Percentiles rank a stretch among this genome's conserved stretches.
phyloP scores from a whole-genome alignment of 176 grass and related monocot species.

The Avena atlantica region DNA sequence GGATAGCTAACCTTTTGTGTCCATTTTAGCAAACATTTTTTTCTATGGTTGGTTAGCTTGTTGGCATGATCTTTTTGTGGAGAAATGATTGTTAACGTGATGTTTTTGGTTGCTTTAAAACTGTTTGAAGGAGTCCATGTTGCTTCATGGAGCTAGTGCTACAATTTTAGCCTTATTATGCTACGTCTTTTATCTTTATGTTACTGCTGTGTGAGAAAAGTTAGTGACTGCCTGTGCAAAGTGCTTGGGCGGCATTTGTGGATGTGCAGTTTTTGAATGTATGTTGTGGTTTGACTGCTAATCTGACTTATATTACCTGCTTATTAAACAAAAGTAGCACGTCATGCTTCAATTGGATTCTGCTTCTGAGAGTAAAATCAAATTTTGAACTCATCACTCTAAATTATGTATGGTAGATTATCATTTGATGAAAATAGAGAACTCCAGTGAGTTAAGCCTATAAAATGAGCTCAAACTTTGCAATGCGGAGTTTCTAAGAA shows the following conservation, averaged over 20 bases:
- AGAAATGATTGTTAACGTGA: constrained; percentile 22
- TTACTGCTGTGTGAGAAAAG: not conserved
- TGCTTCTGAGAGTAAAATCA: not conserved
- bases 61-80: not conserved
- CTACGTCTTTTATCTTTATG: not conserved
- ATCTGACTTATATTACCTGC: not conserved
- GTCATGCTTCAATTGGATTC: not conserved
- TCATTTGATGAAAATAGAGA: not conserved
- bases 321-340: not conserved
- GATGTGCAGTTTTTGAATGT: not conserved
- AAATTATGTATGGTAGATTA: not conserved
- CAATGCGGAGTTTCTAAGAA: not conserved
- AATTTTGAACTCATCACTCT: not conserved
- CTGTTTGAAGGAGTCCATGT: constrained; percentile 15
- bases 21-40: not conserved
- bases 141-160: not conserved
- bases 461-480: not conserved
- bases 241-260: not conserved
- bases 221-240: not conserved
- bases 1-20: not conserved
- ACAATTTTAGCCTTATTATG: constrained; percentile 16
- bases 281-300: constrained; percentile 6
- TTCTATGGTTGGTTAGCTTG: not conserved
- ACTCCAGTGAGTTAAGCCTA: not conserved
- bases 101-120: constrained; percentile 27